Evolutionary conservation across 179 eudicot genomes (phyloP).

Genomic region (Beta corolliflora): DNA sequence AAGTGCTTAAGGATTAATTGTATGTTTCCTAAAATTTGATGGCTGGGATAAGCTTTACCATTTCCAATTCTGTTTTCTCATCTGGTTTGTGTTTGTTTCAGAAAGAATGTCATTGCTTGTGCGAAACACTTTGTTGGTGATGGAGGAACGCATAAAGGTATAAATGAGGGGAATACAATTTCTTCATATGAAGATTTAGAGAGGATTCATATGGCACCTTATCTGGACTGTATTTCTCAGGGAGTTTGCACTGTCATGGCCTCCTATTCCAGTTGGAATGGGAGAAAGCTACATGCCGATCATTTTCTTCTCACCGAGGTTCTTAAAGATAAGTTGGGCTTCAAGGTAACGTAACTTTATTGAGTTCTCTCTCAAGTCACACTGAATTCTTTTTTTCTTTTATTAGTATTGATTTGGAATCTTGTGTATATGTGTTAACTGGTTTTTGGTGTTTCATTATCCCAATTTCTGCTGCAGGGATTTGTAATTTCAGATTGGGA

Average conservation of each 20-base stretch:
- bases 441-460: conserved; percentile 11
- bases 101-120: conserved; percentile 74
- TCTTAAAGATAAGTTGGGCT: conserved; percentile 72
- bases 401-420: neutral
- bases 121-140: conserved; percentile 94
- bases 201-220: conserved; percentile 77
- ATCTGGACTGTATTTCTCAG: conserved; percentile 68
- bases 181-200: conserved; percentile 70
- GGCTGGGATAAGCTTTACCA: neutral
- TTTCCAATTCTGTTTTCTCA: neutral
- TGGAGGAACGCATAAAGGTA: conserved; percentile 78
- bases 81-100: conserved; percentile 31
- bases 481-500: conserved; percentile 83
- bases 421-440: neutral
- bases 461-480: conserved; percentile 51
- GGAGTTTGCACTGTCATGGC: conserved; percentile 90
- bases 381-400: neutral
- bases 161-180: conserved; percentile 77
- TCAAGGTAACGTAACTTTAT: conserved; percentile 59
- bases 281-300: conserved; percentile 55
- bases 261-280: conserved; percentile 85
- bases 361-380: no score
- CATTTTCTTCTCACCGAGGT: conserved; percentile 66
- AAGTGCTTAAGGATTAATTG: neutral
- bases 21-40: neutral